Conservation (phyloP, 2,329 filamentous ascomycete genomes). For the Periconia digitata region DNA sequence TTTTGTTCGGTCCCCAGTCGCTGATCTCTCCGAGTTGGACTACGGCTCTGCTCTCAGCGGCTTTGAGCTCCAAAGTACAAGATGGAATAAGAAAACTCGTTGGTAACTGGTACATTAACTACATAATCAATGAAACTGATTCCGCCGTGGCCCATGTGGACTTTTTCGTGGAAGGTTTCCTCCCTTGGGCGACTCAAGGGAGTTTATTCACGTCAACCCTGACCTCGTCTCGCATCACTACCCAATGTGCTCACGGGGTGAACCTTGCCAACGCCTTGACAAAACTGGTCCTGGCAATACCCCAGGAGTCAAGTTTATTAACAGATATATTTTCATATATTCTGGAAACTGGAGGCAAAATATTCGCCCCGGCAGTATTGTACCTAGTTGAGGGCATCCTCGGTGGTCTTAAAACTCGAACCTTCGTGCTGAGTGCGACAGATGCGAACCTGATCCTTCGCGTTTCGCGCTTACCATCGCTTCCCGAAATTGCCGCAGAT, state of each 20-base stretch:
- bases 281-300: conserved; percentile 25
- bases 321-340: conserved; percentile 39
- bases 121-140: conserved; percentile 15
- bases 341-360: conserved; percentile 33
- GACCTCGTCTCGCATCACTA: conserved; percentile 25
- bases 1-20: conserved; percentile 38
- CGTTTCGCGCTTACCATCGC: conserved; percentile 39
- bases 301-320: conserved; percentile 19
- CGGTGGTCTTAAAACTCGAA: conserved; percentile 27
- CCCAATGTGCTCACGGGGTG: conserved; percentile 46
- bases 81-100: conserved; percentile 51
- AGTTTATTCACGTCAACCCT: conserved; percentile 47
- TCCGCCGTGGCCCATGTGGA: conserved; percentile 23
- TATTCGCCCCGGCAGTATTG: conserved; percentile 46
- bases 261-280: conserved; percentile 40
- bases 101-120: conserved; percentile 48
- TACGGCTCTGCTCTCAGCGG: conserved; percentile 45
- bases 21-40: conserved; percentile 45
- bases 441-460: conserved; percentile 39
- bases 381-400: conserved; percentile 49
- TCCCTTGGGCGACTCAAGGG: conserved; percentile 53
- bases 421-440: conserved; percentile 13
- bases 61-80: conserved; percentile 45
- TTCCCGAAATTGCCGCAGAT: conserved; percentile 49
- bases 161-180: conserved; percentile 45